These are phyloP conservation scores for Jaltomata sinuosa DNA, from an alignment of 257 asterid genomes.

Conservation along the genomic window DNA sequence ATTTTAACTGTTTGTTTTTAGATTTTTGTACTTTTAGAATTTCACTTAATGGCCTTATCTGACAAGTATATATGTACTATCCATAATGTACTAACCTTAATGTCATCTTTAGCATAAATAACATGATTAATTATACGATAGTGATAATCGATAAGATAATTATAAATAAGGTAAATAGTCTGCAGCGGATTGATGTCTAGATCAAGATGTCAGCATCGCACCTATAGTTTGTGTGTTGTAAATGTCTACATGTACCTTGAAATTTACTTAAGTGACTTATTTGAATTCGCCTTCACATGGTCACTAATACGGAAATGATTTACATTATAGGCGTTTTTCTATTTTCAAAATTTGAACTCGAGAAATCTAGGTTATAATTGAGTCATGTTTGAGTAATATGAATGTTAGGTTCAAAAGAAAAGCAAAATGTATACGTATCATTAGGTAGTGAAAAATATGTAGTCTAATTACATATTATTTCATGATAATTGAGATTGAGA, in stretches of 20 bases:
- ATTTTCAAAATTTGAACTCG: not conserved
- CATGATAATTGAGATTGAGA: not conserved
- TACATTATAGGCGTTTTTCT: not conserved
- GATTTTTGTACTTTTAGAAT: not conserved
- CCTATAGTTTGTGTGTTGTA: not conserved
- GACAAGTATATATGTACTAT: not conserved
- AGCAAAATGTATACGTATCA: not conserved
- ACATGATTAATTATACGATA: not conserved
- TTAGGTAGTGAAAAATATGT: not conserved
- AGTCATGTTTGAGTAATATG: not conserved
- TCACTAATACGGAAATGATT: not conserved
- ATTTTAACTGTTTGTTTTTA: not conserved
- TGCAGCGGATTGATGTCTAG: not conserved
- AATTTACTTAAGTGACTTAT: not conserved
- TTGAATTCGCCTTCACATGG: too few species aligned
- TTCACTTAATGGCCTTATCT: not conserved
- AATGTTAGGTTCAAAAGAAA: not conserved
- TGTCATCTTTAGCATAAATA: not conserved
- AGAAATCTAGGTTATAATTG: not conserved
- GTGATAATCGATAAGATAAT: not conserved
- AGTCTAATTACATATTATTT: too few species aligned
- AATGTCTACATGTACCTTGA: not conserved
- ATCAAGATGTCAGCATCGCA: not conserved
- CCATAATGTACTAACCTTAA: not conserved
- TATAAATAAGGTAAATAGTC: not conserved